phyloP scores from a whole-genome alignment of 2,329 filamentous ascomycete species.

The Aspergillus floridensis region DNA sequence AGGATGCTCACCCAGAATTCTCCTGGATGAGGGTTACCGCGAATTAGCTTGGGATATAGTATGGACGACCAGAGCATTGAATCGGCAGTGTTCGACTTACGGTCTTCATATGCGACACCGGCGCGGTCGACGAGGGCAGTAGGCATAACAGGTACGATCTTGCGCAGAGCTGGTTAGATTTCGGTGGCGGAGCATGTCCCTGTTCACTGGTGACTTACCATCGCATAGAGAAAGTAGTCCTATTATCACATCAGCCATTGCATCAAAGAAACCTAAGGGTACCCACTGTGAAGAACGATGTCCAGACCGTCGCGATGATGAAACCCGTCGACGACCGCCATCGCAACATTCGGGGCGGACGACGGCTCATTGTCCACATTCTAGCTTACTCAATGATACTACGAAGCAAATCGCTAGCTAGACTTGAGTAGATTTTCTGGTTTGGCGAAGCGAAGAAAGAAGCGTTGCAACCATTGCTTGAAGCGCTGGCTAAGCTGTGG shows the following conservation, averaged over 20 bases:
- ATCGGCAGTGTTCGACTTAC: constrained; percentile 7
- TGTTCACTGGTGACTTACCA: constrained; percentile 19
- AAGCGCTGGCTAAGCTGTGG: not conserved
- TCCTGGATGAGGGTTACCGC: constrained; percentile 11
- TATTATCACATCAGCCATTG: constrained; percentile 8
- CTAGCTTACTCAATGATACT: not conserved
- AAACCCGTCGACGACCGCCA: constrained; percentile 61
- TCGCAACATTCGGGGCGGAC: constrained; percentile 34
- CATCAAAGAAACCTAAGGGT: not conserved
- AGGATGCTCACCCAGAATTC: constrained; percentile 32
- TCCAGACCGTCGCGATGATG: constrained; percentile 56
- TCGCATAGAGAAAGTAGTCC: constrained; percentile 32
- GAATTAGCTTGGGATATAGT: not conserved
- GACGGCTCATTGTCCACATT: constrained; percentile 8
- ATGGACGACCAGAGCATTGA: too few relatives aligned
- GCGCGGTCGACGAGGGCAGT: constrained; percentile 27
- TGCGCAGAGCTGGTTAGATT: not conserved
- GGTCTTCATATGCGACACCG: constrained; percentile 23
- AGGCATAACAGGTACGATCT: constrained; percentile 34
- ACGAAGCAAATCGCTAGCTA: not conserved
- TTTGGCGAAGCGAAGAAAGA: not conserved
- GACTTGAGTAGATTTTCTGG: not conserved
- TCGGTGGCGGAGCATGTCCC: not conserved
- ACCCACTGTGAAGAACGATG: constrained; percentile 31
- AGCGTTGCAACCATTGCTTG: not conserved